These are phyloP conservation scores for Gaultheria prostrata DNA, from an alignment of 148 eudicot species.

Conservation along the genomic window DNA sequence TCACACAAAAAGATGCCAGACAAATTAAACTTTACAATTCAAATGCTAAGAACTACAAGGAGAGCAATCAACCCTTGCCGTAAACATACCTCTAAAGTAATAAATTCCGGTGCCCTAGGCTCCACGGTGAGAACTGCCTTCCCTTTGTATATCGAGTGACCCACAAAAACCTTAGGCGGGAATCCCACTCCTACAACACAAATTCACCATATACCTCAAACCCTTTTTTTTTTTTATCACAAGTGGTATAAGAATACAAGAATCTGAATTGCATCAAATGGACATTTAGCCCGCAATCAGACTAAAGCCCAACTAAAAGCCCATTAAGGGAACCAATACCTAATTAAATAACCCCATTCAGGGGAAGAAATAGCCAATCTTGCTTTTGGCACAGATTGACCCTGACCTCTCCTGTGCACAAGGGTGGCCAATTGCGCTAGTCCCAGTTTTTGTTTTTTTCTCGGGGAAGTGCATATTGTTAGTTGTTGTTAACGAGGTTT, in stretches of 20 bases:
- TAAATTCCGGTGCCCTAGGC: slow-evolving; percentile 77
- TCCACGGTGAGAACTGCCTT: slow-evolving; percentile 88
- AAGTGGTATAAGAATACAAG: background rate
- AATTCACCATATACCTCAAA: background rate
- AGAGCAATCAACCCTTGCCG: background rate
- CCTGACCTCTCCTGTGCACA: background rate
- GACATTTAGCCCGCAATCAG: background rate
- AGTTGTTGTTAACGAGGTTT: no score
- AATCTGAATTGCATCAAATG: background rate
- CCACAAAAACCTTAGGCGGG: slow-evolving; percentile 67
- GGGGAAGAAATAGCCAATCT: background rate
- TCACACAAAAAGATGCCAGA: slow-evolving; percentile 8
- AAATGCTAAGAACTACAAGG: background rate
- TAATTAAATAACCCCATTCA: background rate
- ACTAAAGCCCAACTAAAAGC: background rate
- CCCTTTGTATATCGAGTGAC: slow-evolving; percentile 87
- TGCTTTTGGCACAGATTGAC: background rate
- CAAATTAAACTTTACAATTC: background rate
- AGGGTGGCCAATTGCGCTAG: no score
- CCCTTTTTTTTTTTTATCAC: background rate
- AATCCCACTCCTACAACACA: slow-evolving; percentile 27
- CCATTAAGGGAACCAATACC: background rate
- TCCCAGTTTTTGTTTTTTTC: background rate
- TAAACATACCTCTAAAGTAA: slow-evolving; percentile 66
- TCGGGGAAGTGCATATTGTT: no score